These are phyloP conservation scores for Saussurea involucrata DNA, from an alignment of 129 eudicot species.

Conservation along the genomic window DNA sequence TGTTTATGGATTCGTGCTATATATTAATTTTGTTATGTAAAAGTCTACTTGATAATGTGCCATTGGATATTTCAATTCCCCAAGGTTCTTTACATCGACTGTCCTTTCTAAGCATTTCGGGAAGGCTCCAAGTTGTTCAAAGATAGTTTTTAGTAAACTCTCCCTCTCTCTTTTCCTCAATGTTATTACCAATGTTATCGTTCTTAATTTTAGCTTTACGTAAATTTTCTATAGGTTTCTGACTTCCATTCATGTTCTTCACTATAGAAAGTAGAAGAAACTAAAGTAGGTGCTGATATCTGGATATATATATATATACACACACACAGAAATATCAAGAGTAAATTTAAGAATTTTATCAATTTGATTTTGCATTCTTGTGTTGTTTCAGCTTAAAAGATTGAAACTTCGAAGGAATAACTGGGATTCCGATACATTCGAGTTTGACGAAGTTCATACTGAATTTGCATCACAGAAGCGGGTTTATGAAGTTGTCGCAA, in stretches of 20 bases:
- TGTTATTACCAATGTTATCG: not conserved
- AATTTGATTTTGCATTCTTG: not conserved
- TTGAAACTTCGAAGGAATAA: constrained; percentile 80
- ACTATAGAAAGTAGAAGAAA: no score
- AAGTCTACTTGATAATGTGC: constrained; percentile 17
- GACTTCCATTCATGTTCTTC: no score
- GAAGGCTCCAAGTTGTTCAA: no score
- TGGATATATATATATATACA: no score
- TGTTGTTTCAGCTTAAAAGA: constrained; percentile 66
- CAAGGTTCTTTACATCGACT: no score
- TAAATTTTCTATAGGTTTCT: not conserved
- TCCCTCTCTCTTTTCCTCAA: constrained; percentile 9
- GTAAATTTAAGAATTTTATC: not conserved
- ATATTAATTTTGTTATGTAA: not conserved
- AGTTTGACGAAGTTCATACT: constrained; percentile 94
- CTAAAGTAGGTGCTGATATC: no score
- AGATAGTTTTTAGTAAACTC: constrained; percentile 1
- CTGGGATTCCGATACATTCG: constrained; percentile 94
- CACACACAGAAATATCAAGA: no score
- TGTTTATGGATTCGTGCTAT: no score
- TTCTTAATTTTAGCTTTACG: not conserved
- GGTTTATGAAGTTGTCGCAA: constrained; percentile 95
- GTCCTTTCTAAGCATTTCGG: no score
- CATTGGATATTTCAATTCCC: no score
- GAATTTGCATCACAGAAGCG: constrained; percentile 98